phyloP scores from a whole-genome alignment of 2,329 filamentous ascomycete genomes.

The Pseudogymnoascus sp. region DNA sequence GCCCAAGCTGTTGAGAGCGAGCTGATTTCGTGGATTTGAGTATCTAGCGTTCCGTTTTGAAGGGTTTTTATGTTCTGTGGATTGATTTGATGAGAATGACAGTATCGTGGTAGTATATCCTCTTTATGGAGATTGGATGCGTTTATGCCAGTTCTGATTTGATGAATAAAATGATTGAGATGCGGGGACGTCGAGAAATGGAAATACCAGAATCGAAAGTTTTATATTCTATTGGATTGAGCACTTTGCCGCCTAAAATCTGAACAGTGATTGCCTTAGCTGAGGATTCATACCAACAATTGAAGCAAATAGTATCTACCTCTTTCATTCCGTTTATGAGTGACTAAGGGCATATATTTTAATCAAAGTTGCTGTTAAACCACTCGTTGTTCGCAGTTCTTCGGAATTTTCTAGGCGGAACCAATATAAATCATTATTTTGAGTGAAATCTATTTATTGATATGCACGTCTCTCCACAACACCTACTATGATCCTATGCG shows the following conservation, averaged over 20 bases:
- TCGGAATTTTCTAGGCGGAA: neutral
- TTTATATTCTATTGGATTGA: neutral
- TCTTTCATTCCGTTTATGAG: neutral
- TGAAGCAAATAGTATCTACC: neutral
- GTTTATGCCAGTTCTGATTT: neutral
- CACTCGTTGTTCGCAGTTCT: neutral
- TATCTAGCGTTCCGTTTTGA: conserved; percentile 4
- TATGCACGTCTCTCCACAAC: neutral
- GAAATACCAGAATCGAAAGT: conserved; percentile 1
- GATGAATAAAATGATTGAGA: conserved; percentile 5
- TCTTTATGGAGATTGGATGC: neutral
- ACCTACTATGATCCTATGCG: neutral
- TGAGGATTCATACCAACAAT: neutral
- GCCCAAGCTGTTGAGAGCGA: neutral
- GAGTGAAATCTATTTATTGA: neutral
- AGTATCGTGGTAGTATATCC: conserved; percentile 6
- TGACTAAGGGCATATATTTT: neutral
- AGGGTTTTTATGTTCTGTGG: conserved; percentile 1
- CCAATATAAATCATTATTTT: neutral
- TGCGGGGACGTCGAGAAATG: neutral
- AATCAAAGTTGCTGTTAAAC: neutral
- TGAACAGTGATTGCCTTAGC: neutral
- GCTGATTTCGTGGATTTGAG: neutral
- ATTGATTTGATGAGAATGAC: neutral
- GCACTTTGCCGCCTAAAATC: neutral